A percentile compares a stretch with the other conserved stretches of the same genome.
phyloP scores from a whole-genome alignment of 2,329 filamentous ascomycete species.

The Bimuria novae-zelandiae region DNA sequence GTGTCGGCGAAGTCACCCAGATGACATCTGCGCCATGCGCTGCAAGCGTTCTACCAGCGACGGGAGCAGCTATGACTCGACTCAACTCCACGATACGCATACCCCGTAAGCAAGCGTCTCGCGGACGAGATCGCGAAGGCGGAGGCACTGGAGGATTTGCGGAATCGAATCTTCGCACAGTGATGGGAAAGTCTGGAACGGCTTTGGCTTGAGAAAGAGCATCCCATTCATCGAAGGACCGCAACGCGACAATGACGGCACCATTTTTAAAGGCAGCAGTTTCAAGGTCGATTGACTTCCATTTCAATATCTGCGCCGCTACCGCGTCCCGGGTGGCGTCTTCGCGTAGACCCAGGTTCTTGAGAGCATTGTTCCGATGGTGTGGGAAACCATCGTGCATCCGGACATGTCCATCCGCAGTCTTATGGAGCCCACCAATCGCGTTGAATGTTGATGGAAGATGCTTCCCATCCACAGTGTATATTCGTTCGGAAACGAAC shows the following conservation, averaged over 20 bases:
- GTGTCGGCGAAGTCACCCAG: slow-evolving; percentile 50
- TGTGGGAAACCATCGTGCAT: slow-evolving; percentile 61
- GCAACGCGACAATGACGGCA: slow-evolving; percentile 56
- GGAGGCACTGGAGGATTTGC: slow-evolving; percentile 15
- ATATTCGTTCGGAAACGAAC: slow-evolving; percentile 59
- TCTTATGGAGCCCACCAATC: slow-evolving; percentile 58
- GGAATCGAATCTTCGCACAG: slow-evolving; percentile 43
- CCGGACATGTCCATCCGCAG: slow-evolving; percentile 58
- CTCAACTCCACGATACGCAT: slow-evolving; percentile 50
- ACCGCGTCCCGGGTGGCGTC: slow-evolving; percentile 48
- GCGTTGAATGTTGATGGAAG: slow-evolving; percentile 45
- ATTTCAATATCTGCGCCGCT: slow-evolving; percentile 43
- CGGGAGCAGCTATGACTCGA: slow-evolving; percentile 52
- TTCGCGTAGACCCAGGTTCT: slow-evolving; percentile 48
- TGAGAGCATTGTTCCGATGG: slow-evolving; percentile 52
- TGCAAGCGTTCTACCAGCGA: slow-evolving; percentile 49
- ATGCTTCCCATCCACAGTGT: slow-evolving; percentile 49
- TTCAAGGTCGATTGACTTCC: slow-evolving; percentile 57
- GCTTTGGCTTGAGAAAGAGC: slow-evolving; percentile 52
- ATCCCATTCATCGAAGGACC: slow-evolving; percentile 60
- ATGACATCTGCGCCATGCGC: slow-evolving; percentile 55
- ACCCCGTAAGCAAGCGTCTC: slow-evolving; percentile 45
- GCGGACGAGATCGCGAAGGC: not conserved
- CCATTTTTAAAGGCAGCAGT: slow-evolving; percentile 46
- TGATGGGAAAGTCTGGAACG: slow-evolving; percentile 54